Evolutionary conservation across 352 stramenopile species (phyloP), one percentile per base, ranked within the genome.

Genomic region (Aphanomyces stellatus): DNA sequence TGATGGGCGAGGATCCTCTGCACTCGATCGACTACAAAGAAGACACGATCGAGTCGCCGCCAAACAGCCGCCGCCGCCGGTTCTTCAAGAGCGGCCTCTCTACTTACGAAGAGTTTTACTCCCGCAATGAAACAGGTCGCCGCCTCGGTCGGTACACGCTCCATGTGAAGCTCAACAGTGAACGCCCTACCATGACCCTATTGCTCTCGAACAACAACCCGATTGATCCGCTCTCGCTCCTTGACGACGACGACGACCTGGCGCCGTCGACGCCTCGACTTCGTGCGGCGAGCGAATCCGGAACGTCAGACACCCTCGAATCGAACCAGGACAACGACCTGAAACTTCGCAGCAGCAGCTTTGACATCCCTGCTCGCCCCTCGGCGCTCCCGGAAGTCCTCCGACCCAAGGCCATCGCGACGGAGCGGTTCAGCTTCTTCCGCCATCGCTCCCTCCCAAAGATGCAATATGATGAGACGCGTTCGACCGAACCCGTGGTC

Each of bases 51-150:
- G 22, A 57, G n/a, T 57, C 49, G 22, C 49, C 25, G 11, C 49
- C 49, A 11, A 30, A 15, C 13, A 1, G 30, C 25, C 60, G 43
- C 6, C 60, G 60, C 0, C 60, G 60, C 10, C 60, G 60, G n/a
- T 67, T 67, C 49, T 56, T 67, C 49, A 67, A 67, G 43, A 49
- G 27, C 19, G 60, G 41, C 3, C 35, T 67, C 19, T 67, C 60
- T 5, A 67, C 60, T 19, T 67, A 67, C 49, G 60, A 67, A 37
- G 60, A 67, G 33, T 41, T 57, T 27, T 67, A 67, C 49, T 67
- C 60, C 11, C 43, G 60, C n/a, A 67, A 67, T 30, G 60, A 55
- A 25, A 67, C 49, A 48, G 60, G 60, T 19, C 40, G 60, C 22
- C 60, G 60, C 10, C 43, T 67, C 4, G 60, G 60, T n/a, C 43